Evolutionary conservation across 2,329 filamentous ascomycete species (phyloP), one percentile per base, ranked within the genome.

Genomic region (Neurospora crassa): DNA sequence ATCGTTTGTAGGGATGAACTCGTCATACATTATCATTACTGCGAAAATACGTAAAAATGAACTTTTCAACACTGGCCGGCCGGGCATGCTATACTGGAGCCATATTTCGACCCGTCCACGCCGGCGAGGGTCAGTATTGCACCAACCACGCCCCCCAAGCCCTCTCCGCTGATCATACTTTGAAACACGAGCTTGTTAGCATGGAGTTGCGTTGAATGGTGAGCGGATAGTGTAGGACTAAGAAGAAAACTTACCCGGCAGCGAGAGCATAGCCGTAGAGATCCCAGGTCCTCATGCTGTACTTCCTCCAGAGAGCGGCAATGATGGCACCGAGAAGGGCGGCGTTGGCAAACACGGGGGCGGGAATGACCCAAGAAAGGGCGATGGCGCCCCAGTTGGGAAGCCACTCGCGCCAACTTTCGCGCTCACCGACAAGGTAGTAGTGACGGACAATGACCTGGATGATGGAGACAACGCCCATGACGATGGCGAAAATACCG

Each of bases 361-460:
- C 83, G 0, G 86, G 85, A 24, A 89, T 79, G 53, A 89, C 84
- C 76, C 89, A 89, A 2, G 87, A 84, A 42, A 90, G 81, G 16
- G 85, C 86, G 47, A 90, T 83, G 71, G 86, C 87, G 79, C 87
- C 88, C 84, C 88, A 88, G 82, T 90, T 90, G 71, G 88, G 88
- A 73, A 89, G 83, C 77, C 84, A 89, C 34, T 79, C 79, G 67
- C 84, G 81, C 76, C 86, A 85, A 82, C 86, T 87, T 74, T 85
- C 87, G 71, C 83, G 83, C 47, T 80, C 78, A 67, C 86, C 86
- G 16, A 82, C 82, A 73, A 87, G 84, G 74, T 83, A 85, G 78
- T 85, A 87, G 79, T 88, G 86, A 67, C 86, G 82, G 74, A 87
- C 74, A 43, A 89, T 68, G 40, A 88, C 84, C 80, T 88, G 85